Base-by-base conservation (phyloP, 768 basidiomycete genomes). In the Omphalotus guepiniiformis region DNA sequence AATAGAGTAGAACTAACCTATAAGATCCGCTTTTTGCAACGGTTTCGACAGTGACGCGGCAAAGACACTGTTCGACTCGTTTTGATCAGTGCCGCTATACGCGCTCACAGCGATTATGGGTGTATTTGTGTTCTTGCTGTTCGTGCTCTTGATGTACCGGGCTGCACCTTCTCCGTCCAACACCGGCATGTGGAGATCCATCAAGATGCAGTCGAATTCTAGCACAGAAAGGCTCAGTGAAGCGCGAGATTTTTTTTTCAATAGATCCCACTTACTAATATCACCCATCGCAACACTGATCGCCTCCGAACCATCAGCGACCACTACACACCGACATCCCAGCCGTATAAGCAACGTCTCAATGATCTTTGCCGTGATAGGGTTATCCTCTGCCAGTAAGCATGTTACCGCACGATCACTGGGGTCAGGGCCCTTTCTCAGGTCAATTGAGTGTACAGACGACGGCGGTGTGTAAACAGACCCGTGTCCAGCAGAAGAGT, bases 151-250 rank as follows among this genome's bases (percentile, higher is more conserved):
- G 73, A 99, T 95, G 68, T 96, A 97, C 46, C 93, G 79, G 9
- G 96, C 94, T 27, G 96, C 96, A 55, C 89, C 86, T 67, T 98
- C 95, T 29, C 95, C 96, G 61, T 93, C 93, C 56, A 98, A 92
- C 55, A 90, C 87, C 58, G 94, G 93, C 91, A 96, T 95, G 53
- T 94, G 84, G 39, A 94, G 74, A 61, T 96, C 94, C 85, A 93
- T 93, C 55, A 97, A 74, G 61, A 96, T 94, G 54, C 89, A 88
- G 60, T 96, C 94, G 61, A 96, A 96, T 68, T 93, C 93, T 95
- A 52, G 50, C 27, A 37, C 19, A 6, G 3, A 18, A 6, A 13
- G 21, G 48, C 51, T 66, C 57, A 70, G 55, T 55, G 49, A 29
- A n/a, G 45, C 32, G 46, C 46, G 29, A 27, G 30, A 34, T 34